Conservation (phyloP, 192 early-diverging fungal genomes). For the Backusella tarrabulga region DNA sequence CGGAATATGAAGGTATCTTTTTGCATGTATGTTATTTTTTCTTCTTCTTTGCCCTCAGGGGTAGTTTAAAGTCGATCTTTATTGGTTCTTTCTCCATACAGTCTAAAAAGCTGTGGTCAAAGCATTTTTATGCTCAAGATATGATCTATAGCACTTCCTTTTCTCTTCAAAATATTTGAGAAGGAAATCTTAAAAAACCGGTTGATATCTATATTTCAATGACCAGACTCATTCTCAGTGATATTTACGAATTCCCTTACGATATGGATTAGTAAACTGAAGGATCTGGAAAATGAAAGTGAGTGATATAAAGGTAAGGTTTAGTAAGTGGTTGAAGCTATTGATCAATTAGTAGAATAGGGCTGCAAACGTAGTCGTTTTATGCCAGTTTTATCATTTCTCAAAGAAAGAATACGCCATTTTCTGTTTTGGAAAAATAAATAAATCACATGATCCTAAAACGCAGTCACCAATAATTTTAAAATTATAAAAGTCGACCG, state of each 20-base stretch:
- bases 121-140: neutral
- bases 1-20: neutral
- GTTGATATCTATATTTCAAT: neutral
- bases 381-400: neutral
- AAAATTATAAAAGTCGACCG: conserved; percentile 1
- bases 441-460: neutral
- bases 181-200: neutral
- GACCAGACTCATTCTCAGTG: neutral
- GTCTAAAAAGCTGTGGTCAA: neutral
- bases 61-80: neutral
- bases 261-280: neutral
- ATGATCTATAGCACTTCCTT: neutral
- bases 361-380: neutral
- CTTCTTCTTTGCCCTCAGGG: neutral
- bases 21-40: neutral
- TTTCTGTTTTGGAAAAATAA: no score
- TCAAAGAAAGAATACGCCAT: no score
- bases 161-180: neutral
- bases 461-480: neutral
- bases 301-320: neutral
- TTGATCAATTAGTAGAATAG: neutral
- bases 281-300: neutral
- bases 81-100: neutral
- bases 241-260: neutral
- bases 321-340: neutral